phyloP scores from a whole-genome alignment of 2,329 filamentous ascomycete genomes.

The Aspergillus spinulosporus region DNA sequence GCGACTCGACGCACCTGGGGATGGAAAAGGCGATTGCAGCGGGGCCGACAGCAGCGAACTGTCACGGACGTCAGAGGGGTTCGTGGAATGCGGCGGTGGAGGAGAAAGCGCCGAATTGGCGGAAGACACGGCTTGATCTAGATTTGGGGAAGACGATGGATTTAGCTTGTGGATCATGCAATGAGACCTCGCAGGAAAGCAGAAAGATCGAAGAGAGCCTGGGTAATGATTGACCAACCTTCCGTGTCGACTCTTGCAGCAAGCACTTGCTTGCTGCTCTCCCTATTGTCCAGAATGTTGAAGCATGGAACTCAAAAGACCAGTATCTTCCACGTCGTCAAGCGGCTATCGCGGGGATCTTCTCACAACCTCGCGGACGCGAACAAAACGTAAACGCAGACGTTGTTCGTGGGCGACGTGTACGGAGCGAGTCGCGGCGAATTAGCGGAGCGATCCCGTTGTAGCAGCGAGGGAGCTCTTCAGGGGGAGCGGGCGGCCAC shows the following conservation, averaged over 20 bases:
- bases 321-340: conserved; percentile 26
- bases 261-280: conserved; percentile 51
- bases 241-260: conserved; percentile 50
- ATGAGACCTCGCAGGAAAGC: not conserved
- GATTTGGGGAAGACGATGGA: conserved; percentile 32
- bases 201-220: not conserved
- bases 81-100: conserved; percentile 30
- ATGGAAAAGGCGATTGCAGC: conserved; percentile 35
- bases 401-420: conserved; percentile 7
- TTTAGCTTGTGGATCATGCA: conserved; percentile 17
- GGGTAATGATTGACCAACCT: conserved; percentile 35
- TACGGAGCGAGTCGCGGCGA: conserved; percentile 14
- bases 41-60: conserved; percentile 34
- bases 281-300: conserved; percentile 47
- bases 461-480: conserved; percentile 16
- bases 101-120: conserved; percentile 41
- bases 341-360: conserved; percentile 27
- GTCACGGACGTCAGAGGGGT: conserved; percentile 31
- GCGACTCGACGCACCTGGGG: conserved; percentile 40
- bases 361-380: conserved; percentile 15
- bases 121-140: conserved; percentile 39
- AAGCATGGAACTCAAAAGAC: conserved; percentile 46
- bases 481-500: conserved; percentile 19
- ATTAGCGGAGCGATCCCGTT: conserved; percentile 7
- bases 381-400: conserved; percentile 5